Conservation (phyloP, 768 basidiomycete species). For the Rhodotorula graminis region DNA sequence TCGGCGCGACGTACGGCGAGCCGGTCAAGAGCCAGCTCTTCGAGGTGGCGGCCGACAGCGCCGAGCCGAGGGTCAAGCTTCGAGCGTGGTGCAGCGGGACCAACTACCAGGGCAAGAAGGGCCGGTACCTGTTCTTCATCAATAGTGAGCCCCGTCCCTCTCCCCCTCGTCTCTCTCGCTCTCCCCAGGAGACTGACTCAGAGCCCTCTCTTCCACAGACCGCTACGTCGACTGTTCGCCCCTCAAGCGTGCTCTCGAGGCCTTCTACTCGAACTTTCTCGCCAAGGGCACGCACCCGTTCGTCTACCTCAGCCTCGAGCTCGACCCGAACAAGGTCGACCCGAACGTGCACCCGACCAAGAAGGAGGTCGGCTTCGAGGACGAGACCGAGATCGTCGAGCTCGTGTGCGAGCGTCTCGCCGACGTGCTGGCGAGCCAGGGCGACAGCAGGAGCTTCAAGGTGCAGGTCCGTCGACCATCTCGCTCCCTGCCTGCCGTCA, state of each 20-base stretch:
- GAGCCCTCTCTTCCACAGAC: conserved; percentile 53
- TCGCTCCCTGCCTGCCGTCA: neutral
- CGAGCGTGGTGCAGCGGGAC: conserved; percentile 75
- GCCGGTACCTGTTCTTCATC: conserved; percentile 81
- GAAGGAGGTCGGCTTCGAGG: conserved; percentile 74
- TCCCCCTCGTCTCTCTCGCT: too few species aligned
- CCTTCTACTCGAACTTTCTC: conserved; percentile 73
- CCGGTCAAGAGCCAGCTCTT: conserved; percentile 70
- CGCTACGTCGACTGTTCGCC: conserved; percentile 82
- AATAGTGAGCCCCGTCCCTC: conserved; percentile 63
- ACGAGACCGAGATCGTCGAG: conserved; percentile 81
- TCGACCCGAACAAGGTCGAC: conserved; percentile 82
- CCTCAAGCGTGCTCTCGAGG: conserved; percentile 81
- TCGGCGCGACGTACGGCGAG: conserved; percentile 74
- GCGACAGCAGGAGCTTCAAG: conserved; percentile 49
- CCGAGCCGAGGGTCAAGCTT: conserved; percentile 61
- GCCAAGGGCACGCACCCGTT: conserved; percentile 88
- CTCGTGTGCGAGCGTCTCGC: conserved; percentile 70
- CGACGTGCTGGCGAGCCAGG: conserved; percentile 54
- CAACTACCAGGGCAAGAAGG: conserved; percentile 84
- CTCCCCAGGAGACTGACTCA: neutral
- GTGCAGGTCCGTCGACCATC: conserved; percentile 46
- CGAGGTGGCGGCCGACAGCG: conserved; percentile 47
- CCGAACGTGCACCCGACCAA: conserved; percentile 99
- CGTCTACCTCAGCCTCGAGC: conserved; percentile 81